Base-by-base conservation (phyloP, 352 stramenopile species). In the Blastocystis sp. region DNA sequence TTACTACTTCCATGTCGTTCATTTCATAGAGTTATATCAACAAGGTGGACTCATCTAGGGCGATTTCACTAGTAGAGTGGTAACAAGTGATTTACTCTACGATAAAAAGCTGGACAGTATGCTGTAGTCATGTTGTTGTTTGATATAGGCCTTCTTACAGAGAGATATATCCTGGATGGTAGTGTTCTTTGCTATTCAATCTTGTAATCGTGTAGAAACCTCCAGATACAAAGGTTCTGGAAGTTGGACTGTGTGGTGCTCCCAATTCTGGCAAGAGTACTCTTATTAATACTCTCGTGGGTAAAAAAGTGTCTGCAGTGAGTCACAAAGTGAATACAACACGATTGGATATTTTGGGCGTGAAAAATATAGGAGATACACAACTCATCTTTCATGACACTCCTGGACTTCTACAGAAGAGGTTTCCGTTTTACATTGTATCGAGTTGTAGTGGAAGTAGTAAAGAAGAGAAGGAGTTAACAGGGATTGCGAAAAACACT, bases 301-400 rank as follows among this genome's bases (percentile, higher is more conserved):
- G 73, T 1, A 84, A 66, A 41, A 84, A 84, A 43, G 43, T 84
- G 11, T 84, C 73, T 18, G 73, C 73, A 18, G 73, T 84, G 20
- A 84, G 73, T 69, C 73, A 84, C 56, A 84, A 84, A 41, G 73
- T 84, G 47, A 84, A 84, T n/a, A 84, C 73, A 23, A 84, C 73
- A 45, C 73, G 73, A 18, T 54, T 61, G 5, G 53, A 59, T 20
- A 66, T 84, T 45, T 26, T 84, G 53, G 73, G 73, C 18, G 50
- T 84, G 54, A 84, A 84, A 37, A 84, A 66, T 34, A 50, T 84
- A 20, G 73, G 56, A 6, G 39, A 68, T 18, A 84, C 73, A 13
- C 73, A 84, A 43, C 73, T 84, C 13, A 23, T 84, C 23, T 84
- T 84, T 23, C 37, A 53, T 37, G 73, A 84, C 26, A 84, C 73